phyloP scores from a whole-genome alignment of 768 basidiomycete genomes.

The Tricholoma flavovirens region DNA sequence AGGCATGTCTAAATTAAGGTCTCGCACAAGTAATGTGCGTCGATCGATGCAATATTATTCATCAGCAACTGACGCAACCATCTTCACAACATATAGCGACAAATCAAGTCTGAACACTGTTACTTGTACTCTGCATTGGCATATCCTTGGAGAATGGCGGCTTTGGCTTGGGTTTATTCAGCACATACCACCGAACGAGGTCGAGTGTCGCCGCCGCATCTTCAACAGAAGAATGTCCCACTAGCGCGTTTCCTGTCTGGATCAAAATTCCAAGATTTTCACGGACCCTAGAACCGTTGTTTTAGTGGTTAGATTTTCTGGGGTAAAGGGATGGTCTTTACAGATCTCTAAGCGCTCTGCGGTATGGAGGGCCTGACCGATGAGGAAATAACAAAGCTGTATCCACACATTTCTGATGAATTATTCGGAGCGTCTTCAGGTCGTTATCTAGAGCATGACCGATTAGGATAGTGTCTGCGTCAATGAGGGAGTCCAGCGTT shows the following conservation, averaged over 20 bases:
- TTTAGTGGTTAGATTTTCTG: constrained; percentile 1
- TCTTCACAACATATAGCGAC: background rate
- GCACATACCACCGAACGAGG: constrained; percentile 76
- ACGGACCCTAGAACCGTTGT: constrained; percentile 51
- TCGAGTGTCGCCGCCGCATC: constrained; percentile 88
- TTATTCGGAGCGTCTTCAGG: constrained; percentile 79
- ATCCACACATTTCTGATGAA: constrained; percentile 83
- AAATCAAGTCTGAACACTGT: background rate
- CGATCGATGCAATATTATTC: background rate
- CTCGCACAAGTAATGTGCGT: background rate
- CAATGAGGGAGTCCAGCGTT: constrained; percentile 67
- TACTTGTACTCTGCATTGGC: background rate
- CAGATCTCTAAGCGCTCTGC: constrained; percentile 80
- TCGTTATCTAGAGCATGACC: constrained; percentile 95
- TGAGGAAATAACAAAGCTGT: constrained; percentile 89
- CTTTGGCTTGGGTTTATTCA: constrained; percentile 40
- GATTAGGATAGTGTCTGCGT: constrained; percentile 77
- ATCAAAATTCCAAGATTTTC: constrained; percentile 79
- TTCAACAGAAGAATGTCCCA: constrained; percentile 87
- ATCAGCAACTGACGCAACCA: background rate
- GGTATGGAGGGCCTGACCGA: constrained; percentile 61
- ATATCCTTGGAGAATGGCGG: background rate
- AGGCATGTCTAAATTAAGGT: background rate
- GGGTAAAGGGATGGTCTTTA: constrained; percentile 27
- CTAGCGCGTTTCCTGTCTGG: constrained; percentile 67